phyloP scores from a whole-genome alignment of 768 basidiomycete genomes.

The Tremella fuciformis region DNA sequence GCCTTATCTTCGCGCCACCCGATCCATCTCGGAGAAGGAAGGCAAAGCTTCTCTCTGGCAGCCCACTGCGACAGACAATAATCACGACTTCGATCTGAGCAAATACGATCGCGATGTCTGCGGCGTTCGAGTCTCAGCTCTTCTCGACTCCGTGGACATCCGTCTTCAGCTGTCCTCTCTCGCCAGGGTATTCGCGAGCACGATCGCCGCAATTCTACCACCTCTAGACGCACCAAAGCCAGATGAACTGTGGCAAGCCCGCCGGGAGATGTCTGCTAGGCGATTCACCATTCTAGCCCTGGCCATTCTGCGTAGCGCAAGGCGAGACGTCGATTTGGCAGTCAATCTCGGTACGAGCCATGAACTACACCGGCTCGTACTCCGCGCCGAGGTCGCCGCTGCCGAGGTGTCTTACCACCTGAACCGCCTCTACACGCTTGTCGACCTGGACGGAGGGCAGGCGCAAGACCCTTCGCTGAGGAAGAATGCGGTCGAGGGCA shows the following conservation, averaged over 20 bases:
- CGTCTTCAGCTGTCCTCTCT: constrained; percentile 59
- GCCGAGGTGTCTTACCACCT: constrained; percentile 4
- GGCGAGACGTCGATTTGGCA: constrained; percentile 13
- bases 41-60: background rate
- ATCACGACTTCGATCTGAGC: constrained; percentile 47
- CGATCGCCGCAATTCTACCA: background rate
- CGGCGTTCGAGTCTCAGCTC: constrained; percentile 63
- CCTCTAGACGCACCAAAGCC: no score
- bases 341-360: background rate
- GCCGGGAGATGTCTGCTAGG: background rate
- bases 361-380: constrained; percentile 7
- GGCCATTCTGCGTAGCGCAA: constrained; percentile 13
- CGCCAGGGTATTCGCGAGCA: constrained; percentile 36
- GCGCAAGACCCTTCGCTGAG: background rate
- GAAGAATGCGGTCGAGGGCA: background rate
- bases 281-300: constrained; percentile 10
- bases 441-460: background rate
- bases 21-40: constrained; percentile 1
- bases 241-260: background rate
- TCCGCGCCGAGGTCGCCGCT: constrained; percentile 5
- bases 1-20: constrained; percentile 8
- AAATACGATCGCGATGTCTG: constrained; percentile 49
- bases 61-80: constrained; percentile 52
- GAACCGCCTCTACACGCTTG: background rate
- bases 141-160: constrained; percentile 60